These are phyloP conservation scores for Acacia crassicarpa DNA, from an alignment of 306 rosid genomes.

Conservation along the genomic window DNA sequence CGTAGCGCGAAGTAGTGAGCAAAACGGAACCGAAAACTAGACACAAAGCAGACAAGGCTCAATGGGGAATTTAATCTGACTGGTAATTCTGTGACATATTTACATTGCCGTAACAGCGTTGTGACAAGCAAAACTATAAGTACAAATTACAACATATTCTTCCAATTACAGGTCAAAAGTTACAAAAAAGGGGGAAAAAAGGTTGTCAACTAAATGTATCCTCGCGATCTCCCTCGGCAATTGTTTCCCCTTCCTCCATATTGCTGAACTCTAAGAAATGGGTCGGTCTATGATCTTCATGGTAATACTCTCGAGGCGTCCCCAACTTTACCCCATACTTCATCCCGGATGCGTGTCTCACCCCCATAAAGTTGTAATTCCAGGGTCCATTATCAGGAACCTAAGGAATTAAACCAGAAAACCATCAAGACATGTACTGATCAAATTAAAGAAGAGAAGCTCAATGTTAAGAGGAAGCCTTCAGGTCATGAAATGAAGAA, in stretches of 20 bases:
- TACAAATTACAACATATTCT: background rate
- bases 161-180: background rate
- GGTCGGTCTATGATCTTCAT: slow-evolving; percentile 96
- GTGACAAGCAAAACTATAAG: background rate
- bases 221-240: slow-evolving; percentile 83
- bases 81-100: background rate
- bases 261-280: slow-evolving; percentile 96
- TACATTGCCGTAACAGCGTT: background rate
- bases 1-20: background rate
- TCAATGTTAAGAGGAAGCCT: background rate
- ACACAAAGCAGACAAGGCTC: background rate
- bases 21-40: background rate
- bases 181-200: background rate
- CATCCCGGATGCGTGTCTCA: slow-evolving; percentile 91
- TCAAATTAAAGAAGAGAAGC: background rate
- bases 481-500: background rate
- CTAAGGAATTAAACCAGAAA: slow-evolving; percentile 39
- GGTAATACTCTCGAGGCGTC: slow-evolving; percentile 82
- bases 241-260: slow-evolving; percentile 83
- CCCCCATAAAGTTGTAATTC: slow-evolving; percentile 99
- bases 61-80: background rate
- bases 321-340: slow-evolving; percentile 91
- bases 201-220: slow-evolving; percentile 32
- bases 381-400: slow-evolving; percentile 96
- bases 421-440: background rate